Percentiles rank a stretch among this genome's conserved stretches.
These are phyloP conservation scores for Buxus sempervirens DNA, from an alignment of 164 flowering plant genomes.

Conservation along the genomic window DNA sequence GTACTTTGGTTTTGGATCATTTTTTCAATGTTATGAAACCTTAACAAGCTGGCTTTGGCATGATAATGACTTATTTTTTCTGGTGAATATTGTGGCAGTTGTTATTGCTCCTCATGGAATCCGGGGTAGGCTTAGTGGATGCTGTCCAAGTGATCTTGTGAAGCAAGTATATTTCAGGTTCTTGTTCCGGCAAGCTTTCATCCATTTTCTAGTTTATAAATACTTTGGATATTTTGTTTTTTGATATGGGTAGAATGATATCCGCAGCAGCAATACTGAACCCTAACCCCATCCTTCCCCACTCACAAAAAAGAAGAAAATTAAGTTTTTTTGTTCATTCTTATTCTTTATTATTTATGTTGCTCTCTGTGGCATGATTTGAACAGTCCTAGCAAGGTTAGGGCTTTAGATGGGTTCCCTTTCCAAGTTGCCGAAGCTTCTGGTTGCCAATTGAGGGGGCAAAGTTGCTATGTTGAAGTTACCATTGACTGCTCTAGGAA, in stretches of 20 bases:
- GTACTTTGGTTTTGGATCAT: too few relatives aligned
- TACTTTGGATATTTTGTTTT: background rate
- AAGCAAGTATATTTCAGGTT: slow-evolving; percentile 80
- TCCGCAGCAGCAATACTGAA: too few relatives aligned
- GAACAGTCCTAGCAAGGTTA: slow-evolving; percentile 57
- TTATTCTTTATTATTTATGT: slow-evolving; percentile 4
- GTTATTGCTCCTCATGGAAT: slow-evolving; percentile 94
- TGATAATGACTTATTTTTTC: slow-evolving; percentile 4
- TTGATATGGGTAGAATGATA: too few relatives aligned
- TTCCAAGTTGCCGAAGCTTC: slow-evolving; percentile 48
- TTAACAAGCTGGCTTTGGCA: background rate
- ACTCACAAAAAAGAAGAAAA: too few relatives aligned
- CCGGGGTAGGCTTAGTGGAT: slow-evolving; percentile 83
- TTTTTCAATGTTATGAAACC: too few relatives aligned
- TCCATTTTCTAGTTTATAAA: background rate
- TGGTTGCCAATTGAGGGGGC: slow-evolving; percentile 60
- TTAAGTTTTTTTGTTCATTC: too few relatives aligned
- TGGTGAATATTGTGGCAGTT: slow-evolving; percentile 43
- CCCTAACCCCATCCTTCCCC: too few relatives aligned
- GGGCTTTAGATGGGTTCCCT: slow-evolving; percentile 17
- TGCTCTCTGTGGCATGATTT: slow-evolving; percentile 6
- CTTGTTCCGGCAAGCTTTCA: background rate
- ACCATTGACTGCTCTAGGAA: slow-evolving; percentile 52
- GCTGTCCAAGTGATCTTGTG: slow-evolving; percentile 91
- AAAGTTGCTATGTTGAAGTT: slow-evolving; percentile 79